Percentiles rank a stretch among this genome's conserved stretches.
Evolutionary conservation across 164 flowering plant genomes (phyloP).

Genomic region (Stephania yunnanensis): DNA sequence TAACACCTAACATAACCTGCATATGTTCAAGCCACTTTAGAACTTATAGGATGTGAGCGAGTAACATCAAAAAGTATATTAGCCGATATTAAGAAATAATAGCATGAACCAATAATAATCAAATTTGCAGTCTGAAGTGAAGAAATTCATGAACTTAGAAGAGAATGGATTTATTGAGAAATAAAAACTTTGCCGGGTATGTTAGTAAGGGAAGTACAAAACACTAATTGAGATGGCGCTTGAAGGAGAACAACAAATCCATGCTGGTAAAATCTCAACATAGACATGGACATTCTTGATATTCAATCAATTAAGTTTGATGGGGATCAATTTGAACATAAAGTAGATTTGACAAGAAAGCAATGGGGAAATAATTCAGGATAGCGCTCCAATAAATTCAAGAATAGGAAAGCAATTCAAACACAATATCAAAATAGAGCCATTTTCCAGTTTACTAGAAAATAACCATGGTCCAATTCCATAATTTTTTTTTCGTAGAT

Average conservation of each 20-base stretch:
- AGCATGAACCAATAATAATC: not conserved
- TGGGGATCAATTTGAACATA: not conserved
- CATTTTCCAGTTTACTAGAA: not conserved
- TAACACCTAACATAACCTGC: constrained; percentile 86
- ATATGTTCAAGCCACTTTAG: constrained; percentile 13
- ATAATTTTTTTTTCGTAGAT: not conserved
- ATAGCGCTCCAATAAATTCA: not conserved
- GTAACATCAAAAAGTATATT: not conserved
- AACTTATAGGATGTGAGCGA: not conserved
- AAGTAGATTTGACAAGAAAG: not conserved
- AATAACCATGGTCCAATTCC: not conserved
- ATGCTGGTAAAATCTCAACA: not conserved
- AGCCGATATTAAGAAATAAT: not conserved
- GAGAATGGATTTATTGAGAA: not conserved
- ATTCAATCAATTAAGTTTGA: not conserved
- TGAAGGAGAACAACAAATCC: not conserved
- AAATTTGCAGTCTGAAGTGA: not conserved
- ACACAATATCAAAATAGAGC: not conserved
- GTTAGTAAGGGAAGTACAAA: not conserved
- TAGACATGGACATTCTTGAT: not conserved
- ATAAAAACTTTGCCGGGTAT: not conserved
- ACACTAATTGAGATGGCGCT: not conserved
- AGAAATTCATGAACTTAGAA: not conserved
- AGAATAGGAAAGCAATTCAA: not conserved
- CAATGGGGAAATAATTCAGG: not conserved